phyloP scores from a whole-genome alignment of 768 basidiomycete genomes.

The Xerocomus brunneocitrinus region DNA sequence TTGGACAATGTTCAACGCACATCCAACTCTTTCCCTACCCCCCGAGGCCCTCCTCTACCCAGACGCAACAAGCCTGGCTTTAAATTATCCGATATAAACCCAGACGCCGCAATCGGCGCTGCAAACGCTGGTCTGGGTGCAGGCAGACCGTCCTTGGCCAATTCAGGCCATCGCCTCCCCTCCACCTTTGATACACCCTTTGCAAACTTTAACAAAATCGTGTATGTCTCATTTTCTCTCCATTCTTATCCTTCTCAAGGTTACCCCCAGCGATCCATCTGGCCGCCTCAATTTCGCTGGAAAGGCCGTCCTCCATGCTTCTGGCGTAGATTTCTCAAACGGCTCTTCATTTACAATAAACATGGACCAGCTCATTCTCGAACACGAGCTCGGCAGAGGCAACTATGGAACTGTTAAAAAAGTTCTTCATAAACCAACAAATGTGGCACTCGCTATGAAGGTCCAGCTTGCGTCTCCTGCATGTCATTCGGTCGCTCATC shows the following conservation, averaged over 20 bases:
- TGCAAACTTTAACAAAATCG: constrained; percentile 88
- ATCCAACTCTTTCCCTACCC: constrained; percentile 32
- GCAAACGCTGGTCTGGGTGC: constrained; percentile 67
- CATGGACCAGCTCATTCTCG: constrained; percentile 86
- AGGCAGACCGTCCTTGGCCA: constrained; percentile 53
- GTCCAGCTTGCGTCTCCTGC: constrained; percentile 29
- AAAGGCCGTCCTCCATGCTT: constrained; percentile 88
- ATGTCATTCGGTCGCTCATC: constrained; percentile 7
- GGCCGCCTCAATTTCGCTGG: constrained; percentile 92
- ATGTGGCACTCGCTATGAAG: constrained; percentile 99
- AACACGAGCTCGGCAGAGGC: constrained; percentile 92
- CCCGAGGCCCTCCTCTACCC: constrained; percentile 33
- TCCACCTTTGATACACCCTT: constrained; percentile 70
- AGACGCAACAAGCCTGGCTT: constrained; percentile 51
- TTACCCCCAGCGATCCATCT: constrained; percentile 72
- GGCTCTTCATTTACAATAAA: constrained; percentile 91
- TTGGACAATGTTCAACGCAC: constrained; percentile 27
- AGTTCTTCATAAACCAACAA: constrained; percentile 90
- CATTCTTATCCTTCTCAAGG: constrained; percentile 1
- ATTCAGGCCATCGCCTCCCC: constrained; percentile 33
- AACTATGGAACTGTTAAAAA: constrained; percentile 98
- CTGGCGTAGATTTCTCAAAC: constrained; percentile 85
- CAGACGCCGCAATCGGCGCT: constrained; percentile 48
- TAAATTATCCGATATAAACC: constrained; percentile 60
- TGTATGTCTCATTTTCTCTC: constrained; percentile 50